Percentiles rank a stretch among this genome's conserved stretches.
These are phyloP conservation scores for Leishmania lainsoni DNA, from an alignment of 208 protist genomes.

Conservation along the genomic window DNA sequence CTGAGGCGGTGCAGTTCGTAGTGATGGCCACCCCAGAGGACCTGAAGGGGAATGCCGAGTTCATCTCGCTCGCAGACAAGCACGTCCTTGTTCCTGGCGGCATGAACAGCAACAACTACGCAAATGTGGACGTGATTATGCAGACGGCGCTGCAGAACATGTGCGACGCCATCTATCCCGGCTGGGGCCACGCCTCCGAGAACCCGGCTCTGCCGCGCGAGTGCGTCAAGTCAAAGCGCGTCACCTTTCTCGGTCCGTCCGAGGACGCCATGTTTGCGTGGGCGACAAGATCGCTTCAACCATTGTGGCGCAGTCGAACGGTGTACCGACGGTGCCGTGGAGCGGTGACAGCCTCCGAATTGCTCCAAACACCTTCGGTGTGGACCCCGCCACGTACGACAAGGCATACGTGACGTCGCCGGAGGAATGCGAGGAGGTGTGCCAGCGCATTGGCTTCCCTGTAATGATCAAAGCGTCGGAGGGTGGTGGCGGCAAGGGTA, in stretches of 20 bases:
- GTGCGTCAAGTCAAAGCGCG: constrained; percentile 57
- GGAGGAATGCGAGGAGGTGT: constrained; percentile 90
- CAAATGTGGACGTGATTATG: constrained; percentile 98
- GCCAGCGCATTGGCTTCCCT: constrained; percentile 94
- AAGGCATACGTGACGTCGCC: constrained; percentile 91
- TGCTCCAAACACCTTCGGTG: constrained; percentile 50
- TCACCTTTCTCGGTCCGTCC: constrained; percentile 83
- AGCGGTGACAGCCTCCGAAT: constrained; percentile 72
- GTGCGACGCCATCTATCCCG: constrained; percentile 98
- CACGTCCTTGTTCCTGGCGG: constrained; percentile 96
- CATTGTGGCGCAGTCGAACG: constrained; percentile 97
- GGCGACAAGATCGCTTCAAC: constrained; percentile 99
- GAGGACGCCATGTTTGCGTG: constrained; percentile 86
- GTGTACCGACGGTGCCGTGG: constrained; percentile 96
- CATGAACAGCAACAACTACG: constrained; percentile 98
- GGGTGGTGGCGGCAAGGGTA: constrained; percentile 98
- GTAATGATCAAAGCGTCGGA: constrained; percentile 99
- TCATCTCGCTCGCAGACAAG: constrained; percentile 97
- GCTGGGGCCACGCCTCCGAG: constrained; percentile 99
- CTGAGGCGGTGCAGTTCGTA: constrained; percentile 94
- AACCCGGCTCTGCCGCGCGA: constrained; percentile 96
- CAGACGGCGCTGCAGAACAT: constrained; percentile 92
- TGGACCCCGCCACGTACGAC: constrained; percentile 86
- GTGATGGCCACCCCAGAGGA: constrained; percentile 99
- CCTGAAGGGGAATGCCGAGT: constrained; percentile 98